Conservation (phyloP, 2,329 filamentous ascomycete genomes). For the Periconia macrospinosa region DNA sequence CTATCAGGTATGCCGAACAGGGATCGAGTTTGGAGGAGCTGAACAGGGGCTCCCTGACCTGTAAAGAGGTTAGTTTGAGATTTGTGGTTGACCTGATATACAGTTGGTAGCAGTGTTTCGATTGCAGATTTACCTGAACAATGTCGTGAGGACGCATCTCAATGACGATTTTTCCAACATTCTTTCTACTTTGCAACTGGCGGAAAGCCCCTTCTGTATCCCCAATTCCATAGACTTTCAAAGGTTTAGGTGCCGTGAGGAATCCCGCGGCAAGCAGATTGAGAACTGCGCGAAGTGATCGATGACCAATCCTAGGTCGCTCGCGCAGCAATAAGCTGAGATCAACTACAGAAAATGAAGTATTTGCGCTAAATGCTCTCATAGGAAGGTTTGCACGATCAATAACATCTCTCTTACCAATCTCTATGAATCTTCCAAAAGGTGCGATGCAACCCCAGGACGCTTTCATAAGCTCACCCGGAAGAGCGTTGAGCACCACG, state of each 20-base stretch:
- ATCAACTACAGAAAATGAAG: constrained; percentile 2
- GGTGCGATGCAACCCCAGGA: constrained; percentile 46
- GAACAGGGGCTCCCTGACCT: too few relatives aligned
- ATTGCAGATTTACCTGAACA: too few relatives aligned
- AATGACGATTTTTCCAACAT: constrained; percentile 16
- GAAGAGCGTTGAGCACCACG: constrained; percentile 32
- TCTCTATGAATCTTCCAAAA: constrained; percentile 22
- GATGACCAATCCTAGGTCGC: neutral
- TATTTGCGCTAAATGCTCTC: constrained; percentile 10
- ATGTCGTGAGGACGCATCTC: too few relatives aligned
- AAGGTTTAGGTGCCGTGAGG: neutral
- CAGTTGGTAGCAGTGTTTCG: too few relatives aligned
- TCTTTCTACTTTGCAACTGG: constrained; percentile 17
- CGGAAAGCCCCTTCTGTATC: constrained; percentile 4
- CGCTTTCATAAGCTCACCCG: constrained; percentile 31
- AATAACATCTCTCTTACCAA: constrained; percentile 18
- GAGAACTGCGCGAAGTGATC: neutral
- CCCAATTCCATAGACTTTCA: neutral
- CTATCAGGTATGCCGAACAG: constrained; percentile 6
- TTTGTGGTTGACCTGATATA: too few relatives aligned
- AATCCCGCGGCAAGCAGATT: neutral
- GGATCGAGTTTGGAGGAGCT: too few relatives aligned
- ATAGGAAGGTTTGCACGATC: constrained; percentile 10
- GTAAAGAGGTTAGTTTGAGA: too few relatives aligned
- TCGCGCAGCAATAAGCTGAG: neutral